Evolutionary conservation across 1,284 basidiomycete species (phyloP).

Genomic region (Thelephora terrestris): DNA sequence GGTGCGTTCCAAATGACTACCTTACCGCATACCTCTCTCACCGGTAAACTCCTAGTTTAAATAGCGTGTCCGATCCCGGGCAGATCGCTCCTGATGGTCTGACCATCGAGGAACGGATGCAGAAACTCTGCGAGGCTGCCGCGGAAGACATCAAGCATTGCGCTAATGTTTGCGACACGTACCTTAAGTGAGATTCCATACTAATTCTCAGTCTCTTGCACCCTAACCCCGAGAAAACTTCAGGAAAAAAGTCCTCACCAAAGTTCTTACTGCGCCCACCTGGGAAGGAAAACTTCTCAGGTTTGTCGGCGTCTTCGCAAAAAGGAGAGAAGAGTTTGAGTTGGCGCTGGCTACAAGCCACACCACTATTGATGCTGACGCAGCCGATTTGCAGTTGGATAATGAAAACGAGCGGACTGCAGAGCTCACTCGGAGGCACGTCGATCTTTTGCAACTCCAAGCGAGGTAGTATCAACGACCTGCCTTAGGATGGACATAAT

Average conservation of each 20-base stretch:
- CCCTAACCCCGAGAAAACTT: too few species aligned
- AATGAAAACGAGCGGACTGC: slow-evolving; percentile 12
- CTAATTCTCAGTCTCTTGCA: too few species aligned
- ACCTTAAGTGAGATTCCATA: slow-evolving; percentile 14
- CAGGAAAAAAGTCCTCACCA: slow-evolving; percentile 21
- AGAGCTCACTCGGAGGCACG: slow-evolving; percentile 21
- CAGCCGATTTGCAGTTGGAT: slow-evolving; percentile 23
- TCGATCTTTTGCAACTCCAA: neutral
- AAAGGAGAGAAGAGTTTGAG: slow-evolving; percentile 24
- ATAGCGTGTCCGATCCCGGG: slow-evolving; percentile 13
- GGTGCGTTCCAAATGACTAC: slow-evolving; percentile 21
- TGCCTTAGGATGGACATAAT: slow-evolving; percentile 8
- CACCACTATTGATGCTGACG: slow-evolving; percentile 23
- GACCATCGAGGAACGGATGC: slow-evolving; percentile 12
- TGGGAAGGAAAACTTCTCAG: slow-evolving; percentile 25
- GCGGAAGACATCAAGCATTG: slow-evolving; percentile 23
- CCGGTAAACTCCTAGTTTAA: slow-evolving; percentile 8
- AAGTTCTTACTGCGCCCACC: slow-evolving; percentile 23
- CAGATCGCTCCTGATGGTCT: slow-evolving; percentile 15
- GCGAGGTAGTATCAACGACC: neutral
- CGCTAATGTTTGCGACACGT: slow-evolving; percentile 24
- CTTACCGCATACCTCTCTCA: neutral
- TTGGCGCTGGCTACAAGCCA: slow-evolving; percentile 25
- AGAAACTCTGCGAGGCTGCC: slow-evolving; percentile 12
- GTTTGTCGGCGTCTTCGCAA: slow-evolving; percentile 23